Evolutionary conservation across 371 early-diverging fungal species (phyloP).

Genomic region (Lichtheimia ramosa): DNA sequence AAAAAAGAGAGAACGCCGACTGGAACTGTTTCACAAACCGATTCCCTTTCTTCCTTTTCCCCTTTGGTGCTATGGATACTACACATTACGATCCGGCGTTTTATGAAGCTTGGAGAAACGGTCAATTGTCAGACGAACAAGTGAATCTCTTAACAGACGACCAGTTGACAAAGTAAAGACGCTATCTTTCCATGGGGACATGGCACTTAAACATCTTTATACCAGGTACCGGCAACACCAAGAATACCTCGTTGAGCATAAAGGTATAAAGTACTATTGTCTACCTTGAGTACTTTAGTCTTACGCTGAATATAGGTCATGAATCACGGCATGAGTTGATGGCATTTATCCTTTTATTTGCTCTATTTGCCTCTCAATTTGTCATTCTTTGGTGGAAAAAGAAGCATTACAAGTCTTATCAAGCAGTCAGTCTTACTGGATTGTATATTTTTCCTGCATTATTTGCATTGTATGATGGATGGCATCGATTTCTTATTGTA

Average conservation of each 20-base stretch:
- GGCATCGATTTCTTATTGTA: conserved; percentile 41
- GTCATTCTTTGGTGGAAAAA: conserved; percentile 79
- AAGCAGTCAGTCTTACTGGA: conserved; percentile 70
- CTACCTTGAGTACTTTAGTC: no score
- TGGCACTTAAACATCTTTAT: background rate
- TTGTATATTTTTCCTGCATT: conserved; percentile 69
- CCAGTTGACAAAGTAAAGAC: conserved; percentile 32
- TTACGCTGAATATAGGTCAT: conserved; percentile 61
- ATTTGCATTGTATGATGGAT: conserved; percentile 54
- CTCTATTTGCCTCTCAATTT: conserved; percentile 74
- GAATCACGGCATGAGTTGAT: conserved; percentile 72
- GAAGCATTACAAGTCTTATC: conserved; percentile 74
- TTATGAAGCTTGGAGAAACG: conserved; percentile 35
- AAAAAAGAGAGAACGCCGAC: background rate
- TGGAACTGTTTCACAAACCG: background rate
- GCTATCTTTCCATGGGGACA: no score
- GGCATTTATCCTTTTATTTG: conserved; percentile 75
- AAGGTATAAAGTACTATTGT: conserved; percentile 24
- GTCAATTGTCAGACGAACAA: conserved; percentile 35
- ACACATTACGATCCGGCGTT: conserved; percentile 23
- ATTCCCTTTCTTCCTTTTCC: background rate
- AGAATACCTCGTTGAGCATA: conserved; percentile 37
- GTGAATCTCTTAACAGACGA: conserved; percentile 25
- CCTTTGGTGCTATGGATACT: conserved; percentile 16
- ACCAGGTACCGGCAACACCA: conserved; percentile 37